phyloP scores from a whole-genome alignment of 176 grass and related monocot genomes.

The Triticum timopheevii region DNA sequence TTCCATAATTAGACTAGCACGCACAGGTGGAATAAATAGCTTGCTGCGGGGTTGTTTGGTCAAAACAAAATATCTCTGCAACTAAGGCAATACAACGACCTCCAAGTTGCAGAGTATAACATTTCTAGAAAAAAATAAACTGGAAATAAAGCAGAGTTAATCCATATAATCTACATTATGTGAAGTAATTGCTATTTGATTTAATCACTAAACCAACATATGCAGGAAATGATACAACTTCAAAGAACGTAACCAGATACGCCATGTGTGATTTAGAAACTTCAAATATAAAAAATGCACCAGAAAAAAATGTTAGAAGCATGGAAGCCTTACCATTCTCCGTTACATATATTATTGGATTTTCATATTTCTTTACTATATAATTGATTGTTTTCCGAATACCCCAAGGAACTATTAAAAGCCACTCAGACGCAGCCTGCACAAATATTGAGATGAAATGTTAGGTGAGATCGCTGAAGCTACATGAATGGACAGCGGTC shows the following conservation, averaged over 20 bases:
- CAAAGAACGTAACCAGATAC: neutral
- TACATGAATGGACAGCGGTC: neutral
- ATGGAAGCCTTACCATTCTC: slow-evolving; percentile 78
- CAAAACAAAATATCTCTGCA: neutral
- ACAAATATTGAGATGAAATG: slow-evolving; percentile 32
- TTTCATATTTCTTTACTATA: slow-evolving; percentile 60
- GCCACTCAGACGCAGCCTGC: slow-evolving; percentile 96
- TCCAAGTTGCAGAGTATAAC: neutral
- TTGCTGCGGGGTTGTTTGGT: neutral
- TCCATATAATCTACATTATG: neutral
- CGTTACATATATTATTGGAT: slow-evolving; percentile 76
- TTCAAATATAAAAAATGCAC: neutral
- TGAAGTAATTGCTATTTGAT: neutral
- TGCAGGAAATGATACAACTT: neutral
- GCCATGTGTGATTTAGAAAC: neutral
- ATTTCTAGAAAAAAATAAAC: neutral
- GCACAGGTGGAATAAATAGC: slow-evolving; percentile 15
- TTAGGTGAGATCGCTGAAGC: slow-evolving; percentile 13
- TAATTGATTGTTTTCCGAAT: slow-evolving; percentile 70
- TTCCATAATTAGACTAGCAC: neutral
- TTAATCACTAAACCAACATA: neutral
- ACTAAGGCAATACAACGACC: neutral
- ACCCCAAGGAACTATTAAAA: slow-evolving; percentile 97
- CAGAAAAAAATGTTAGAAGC: neutral
- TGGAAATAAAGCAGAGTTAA: neutral